phyloP scores from a whole-genome alignment of 2,329 filamentous ascomycete genomes.

The Colletotrichum kahawae region DNA sequence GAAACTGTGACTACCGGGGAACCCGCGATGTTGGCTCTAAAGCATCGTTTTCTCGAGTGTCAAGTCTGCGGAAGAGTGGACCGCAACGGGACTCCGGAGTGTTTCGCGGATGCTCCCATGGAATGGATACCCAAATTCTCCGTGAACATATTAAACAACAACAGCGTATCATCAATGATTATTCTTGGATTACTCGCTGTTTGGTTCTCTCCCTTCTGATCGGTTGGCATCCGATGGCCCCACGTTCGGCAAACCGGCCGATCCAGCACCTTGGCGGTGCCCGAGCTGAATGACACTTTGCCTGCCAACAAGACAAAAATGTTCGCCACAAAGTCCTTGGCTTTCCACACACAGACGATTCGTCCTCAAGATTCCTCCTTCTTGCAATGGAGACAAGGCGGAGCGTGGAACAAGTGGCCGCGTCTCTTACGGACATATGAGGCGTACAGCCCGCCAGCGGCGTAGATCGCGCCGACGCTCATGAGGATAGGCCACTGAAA shows the following conservation, averaged over 20 bases:
- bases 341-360: neutral
- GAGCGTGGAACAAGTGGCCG: conserved; percentile 37
- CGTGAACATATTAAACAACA: neutral
- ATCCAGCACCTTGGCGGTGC: neutral
- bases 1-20: neutral
- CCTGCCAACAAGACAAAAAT: neutral
- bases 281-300: neutral
- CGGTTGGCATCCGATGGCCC: neutral
- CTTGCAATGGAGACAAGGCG: conserved; percentile 1
- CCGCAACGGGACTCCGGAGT: neutral
- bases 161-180: neutral
- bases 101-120: neutral
- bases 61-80: neutral
- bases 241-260: neutral
- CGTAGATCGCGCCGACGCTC: neutral
- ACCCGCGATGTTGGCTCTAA: neutral
- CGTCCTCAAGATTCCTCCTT: neutral
- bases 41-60: neutral
- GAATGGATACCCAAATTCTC: neutral
- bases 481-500: neutral
- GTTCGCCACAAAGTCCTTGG: neutral
- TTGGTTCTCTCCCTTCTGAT: neutral
- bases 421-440: conserved; percentile 33
- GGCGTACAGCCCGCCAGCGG: conserved; percentile 32
- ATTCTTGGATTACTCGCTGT: neutral